Evolutionary conservation across 164 flowering plant genomes (phyloP).

Genomic region (Saururus chinensis): DNA sequence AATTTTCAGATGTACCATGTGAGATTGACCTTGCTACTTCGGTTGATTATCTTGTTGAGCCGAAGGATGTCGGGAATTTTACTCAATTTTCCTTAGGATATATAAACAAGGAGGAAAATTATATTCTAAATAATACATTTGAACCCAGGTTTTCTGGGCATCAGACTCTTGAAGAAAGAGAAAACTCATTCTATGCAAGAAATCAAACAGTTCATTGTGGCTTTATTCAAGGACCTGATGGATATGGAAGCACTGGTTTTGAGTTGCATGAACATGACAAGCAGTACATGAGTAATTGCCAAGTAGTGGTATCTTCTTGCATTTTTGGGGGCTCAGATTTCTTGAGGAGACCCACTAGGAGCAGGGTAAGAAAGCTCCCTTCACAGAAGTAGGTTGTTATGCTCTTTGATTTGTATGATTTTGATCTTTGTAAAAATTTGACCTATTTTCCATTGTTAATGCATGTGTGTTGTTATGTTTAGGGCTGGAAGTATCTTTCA

Average conservation of each 20-base stretch:
- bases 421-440: too few relatives aligned
- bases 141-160: constrained; percentile 85
- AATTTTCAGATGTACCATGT: constrained; percentile 64
- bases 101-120: constrained; percentile 41
- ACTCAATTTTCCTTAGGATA: constrained; percentile 47
- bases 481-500: too few relatives aligned
- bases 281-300: constrained; percentile 57
- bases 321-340: constrained; percentile 95
- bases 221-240: constrained; percentile 62
- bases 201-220: constrained; percentile 90
- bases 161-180: constrained; percentile 82
- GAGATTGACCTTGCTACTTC: constrained; percentile 43
- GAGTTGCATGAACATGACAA: constrained; percentile 60
- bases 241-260: constrained; percentile 62
- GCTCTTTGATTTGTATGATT: too few relatives aligned
- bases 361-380: constrained; percentile 32
- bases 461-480: too few relatives aligned
- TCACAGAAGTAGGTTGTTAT: not conserved
- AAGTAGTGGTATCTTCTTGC: constrained; percentile 80
- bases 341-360: constrained; percentile 73
- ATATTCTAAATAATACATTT: constrained; percentile 9
- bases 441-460: too few relatives aligned
- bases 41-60: constrained; percentile 47
- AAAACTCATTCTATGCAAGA: constrained; percentile 56
- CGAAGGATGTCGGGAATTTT: constrained; percentile 41